Evolutionary conservation across 139 green algal species (phyloP).

Genomic region (Marvania coccoides): DNA sequence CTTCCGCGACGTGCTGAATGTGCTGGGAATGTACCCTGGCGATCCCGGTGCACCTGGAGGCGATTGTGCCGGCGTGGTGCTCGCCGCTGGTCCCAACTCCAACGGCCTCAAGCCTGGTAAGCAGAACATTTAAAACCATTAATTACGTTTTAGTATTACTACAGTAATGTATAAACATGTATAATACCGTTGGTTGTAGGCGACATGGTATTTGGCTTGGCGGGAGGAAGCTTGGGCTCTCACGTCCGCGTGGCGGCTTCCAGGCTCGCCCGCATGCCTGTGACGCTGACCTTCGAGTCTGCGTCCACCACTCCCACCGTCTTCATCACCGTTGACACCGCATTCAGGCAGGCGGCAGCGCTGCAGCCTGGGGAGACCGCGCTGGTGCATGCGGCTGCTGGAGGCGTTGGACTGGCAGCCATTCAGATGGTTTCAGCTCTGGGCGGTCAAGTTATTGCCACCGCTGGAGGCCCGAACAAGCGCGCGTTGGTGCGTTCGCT

Average conservation of each 20-base stretch:
- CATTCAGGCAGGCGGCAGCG: conserved; percentile 31
- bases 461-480: conserved; percentile 63
- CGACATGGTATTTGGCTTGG: conserved; percentile 71
- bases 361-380: conserved; percentile 24
- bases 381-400: conserved; percentile 45
- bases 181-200: conserved; percentile 19
- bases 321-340: conserved; percentile 29
- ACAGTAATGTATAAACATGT: not conserved
- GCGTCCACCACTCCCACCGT: conserved; percentile 62
- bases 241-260: conserved; percentile 27
- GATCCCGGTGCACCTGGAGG: conserved; percentile 71
- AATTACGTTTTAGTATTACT: not conserved
- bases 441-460: conserved; percentile 43
- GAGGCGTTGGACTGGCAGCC: conserved; percentile 59
- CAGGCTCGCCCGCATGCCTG: conserved; percentile 50
- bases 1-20: conserved; percentile 66
- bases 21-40: conserved; percentile 82
- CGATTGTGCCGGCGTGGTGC: conserved; percentile 73
- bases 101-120: not conserved
- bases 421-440: conserved; percentile 38
- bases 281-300: conserved; percentile 44
- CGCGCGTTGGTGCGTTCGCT: conserved; percentile 46
- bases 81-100: conserved; percentile 24
- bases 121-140: not conserved
- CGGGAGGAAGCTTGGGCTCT: conserved; percentile 60